phyloP scores from a whole-genome alignment of 768 basidiomycete genomes.

The Dendrothele bispora region DNA sequence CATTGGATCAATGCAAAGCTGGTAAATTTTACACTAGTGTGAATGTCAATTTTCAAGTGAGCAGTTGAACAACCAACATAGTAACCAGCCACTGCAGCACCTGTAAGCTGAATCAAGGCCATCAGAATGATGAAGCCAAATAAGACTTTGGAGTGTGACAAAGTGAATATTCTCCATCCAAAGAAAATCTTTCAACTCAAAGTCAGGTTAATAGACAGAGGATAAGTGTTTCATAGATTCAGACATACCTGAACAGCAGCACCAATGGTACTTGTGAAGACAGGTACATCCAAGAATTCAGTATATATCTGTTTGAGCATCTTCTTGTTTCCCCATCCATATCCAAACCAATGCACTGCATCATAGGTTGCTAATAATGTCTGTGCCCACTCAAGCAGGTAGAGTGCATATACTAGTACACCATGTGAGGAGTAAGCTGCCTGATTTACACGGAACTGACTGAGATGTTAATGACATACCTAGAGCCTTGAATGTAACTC shows the following conservation, averaged over 20 bases:
- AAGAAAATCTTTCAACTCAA: slow-evolving; percentile 13
- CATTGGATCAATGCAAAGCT: neutral
- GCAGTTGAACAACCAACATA: slow-evolving; percentile 5
- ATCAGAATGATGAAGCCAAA: slow-evolving; percentile 7
- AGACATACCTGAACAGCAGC: slow-evolving; percentile 15
- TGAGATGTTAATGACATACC: neutral
- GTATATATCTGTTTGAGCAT: slow-evolving; percentile 9
- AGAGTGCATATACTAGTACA: slow-evolving; percentile 14
- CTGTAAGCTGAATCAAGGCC: slow-evolving; percentile 14
- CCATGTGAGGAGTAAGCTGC: neutral
- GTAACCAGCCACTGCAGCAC: slow-evolving; percentile 10
- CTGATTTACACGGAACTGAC: too few relatives aligned
- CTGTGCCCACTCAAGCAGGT: slow-evolving; percentile 18
- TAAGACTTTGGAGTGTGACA: slow-evolving; percentile 9
- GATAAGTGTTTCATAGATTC: neutral
- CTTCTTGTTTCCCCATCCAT: slow-evolving; percentile 14
- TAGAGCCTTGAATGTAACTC: slow-evolving; percentile 8
- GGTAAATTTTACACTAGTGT: neutral
- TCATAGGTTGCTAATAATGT: slow-evolving; percentile 19
- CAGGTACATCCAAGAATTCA: slow-evolving; percentile 15
- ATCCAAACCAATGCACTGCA: slow-evolving; percentile 19
- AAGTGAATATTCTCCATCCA: slow-evolving; percentile 16
- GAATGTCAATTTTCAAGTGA: neutral
- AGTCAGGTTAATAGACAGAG: neutral
- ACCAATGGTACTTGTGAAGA: slow-evolving; percentile 14